Conservation (phyloP, 192 early-diverging fungal species). For the Coemansia sp. region DNA sequence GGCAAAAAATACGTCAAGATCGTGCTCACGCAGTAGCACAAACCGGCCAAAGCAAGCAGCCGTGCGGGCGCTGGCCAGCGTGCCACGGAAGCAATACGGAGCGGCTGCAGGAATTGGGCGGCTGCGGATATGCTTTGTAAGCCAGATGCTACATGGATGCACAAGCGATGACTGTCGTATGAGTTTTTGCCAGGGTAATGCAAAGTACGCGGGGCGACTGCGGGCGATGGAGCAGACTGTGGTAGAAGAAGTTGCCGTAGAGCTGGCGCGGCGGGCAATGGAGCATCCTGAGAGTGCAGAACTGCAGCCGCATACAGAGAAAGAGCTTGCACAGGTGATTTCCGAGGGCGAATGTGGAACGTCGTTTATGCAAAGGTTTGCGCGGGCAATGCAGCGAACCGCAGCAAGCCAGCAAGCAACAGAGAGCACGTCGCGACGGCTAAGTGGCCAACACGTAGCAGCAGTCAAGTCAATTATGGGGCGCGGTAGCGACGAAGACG, state of each 20-base stretch:
- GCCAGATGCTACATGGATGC: conserved; percentile 24
- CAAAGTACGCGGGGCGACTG: conserved; percentile 6
- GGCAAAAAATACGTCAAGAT: not conserved
- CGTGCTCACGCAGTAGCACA: not conserved
- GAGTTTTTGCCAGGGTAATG: conserved; percentile 25
- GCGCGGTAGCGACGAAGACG: not conserved
- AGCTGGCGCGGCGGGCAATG: conserved; percentile 22
- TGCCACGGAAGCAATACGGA: not conserved
- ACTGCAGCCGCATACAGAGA: conserved; percentile 20
- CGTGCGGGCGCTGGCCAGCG: not conserved
- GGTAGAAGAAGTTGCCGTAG: conserved; percentile 15
- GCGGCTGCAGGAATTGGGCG: not conserved
- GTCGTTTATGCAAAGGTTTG: conserved; percentile 14
- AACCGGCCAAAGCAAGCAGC: not conserved
- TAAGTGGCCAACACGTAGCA: not conserved
- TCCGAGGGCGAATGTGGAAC: not conserved
- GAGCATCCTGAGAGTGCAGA: not conserved
- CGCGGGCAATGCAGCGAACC: conserved; percentile 9
- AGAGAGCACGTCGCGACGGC: not conserved
- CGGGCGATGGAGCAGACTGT: not conserved
- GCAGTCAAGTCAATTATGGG: not conserved
- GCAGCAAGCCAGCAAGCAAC: not conserved
- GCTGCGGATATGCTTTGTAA: conserved; percentile 8
- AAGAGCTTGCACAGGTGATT: not conserved
- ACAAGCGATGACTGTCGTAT: conserved; percentile 1